phyloP scores from a whole-genome alignment of 495 filamentous ascomycete species.

The Lentithecium fluviatile region DNA sequence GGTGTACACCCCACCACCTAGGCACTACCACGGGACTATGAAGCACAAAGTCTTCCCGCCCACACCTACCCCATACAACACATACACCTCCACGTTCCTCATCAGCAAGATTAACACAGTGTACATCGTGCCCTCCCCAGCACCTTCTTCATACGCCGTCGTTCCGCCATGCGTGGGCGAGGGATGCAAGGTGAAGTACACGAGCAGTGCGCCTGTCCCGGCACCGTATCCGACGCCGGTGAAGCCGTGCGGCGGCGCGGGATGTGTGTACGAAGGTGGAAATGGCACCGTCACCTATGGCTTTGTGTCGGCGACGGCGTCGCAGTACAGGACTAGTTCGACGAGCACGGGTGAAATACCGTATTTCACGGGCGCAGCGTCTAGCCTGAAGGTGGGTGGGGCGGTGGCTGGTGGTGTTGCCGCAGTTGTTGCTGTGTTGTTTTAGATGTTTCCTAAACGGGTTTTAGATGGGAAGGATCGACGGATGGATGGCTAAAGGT shows the following conservation, averaged over 20 bases:
- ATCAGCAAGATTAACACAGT: too few species aligned
- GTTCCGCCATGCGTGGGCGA: too few species aligned
- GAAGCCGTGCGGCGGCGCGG: background rate
- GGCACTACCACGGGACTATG: too few species aligned
- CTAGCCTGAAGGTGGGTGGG: background rate
- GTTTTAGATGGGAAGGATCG: background rate
- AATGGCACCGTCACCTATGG: background rate
- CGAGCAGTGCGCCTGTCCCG: too few species aligned
- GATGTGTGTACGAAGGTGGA: background rate
- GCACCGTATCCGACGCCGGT: too few species aligned
- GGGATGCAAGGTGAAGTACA: too few species aligned
- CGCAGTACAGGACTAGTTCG: background rate
- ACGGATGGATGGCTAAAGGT: background rate
- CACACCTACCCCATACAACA: too few species aligned
- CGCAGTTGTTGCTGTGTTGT: slow-evolving; percentile 4
- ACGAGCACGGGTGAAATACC: background rate
- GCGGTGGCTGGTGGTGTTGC: slow-evolving; percentile 4
- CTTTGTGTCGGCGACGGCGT: background rate
- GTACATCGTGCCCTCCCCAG: too few species aligned
- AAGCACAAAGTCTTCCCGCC: too few species aligned
- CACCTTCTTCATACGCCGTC: too few species aligned
- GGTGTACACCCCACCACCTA: too few species aligned
- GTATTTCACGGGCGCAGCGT: slow-evolving; percentile 15
- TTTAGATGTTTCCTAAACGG: background rate
- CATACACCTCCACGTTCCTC: too few species aligned